Percentiles rank a stretch among this genome's conserved stretches.
These are phyloP conservation scores for Vachellia pachyceras DNA, from an alignment of 306 rosid species.

Conservation along the genomic window DNA sequence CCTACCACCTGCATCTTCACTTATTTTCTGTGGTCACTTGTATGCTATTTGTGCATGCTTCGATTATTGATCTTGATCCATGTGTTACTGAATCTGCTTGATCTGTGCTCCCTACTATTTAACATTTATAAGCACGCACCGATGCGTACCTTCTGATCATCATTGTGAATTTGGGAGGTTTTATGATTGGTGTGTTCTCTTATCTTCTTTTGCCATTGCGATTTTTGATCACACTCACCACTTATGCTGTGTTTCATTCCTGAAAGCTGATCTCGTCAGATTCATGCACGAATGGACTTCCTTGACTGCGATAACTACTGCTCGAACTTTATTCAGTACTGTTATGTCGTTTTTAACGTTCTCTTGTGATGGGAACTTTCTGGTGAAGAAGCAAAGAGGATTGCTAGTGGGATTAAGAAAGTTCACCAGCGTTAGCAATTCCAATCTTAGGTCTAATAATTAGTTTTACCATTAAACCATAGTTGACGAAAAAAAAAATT, in stretches of 20 bases:
- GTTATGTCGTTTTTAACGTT: background rate
- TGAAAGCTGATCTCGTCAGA: conserved; percentile 27
- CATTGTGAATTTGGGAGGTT: background rate
- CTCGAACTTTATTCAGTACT: background rate
- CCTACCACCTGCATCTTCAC: conserved; percentile 13
- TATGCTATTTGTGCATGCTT: background rate
- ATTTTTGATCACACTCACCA: background rate
- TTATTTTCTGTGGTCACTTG: background rate
- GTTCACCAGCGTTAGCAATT: conserved; percentile 1
- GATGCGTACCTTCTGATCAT: background rate
- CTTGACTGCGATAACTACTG: background rate
- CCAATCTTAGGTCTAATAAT: background rate
- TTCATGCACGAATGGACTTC: background rate
- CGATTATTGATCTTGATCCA: conserved; percentile 44
- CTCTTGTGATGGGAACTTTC: background rate
- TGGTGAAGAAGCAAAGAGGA: background rate
- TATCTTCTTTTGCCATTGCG: background rate
- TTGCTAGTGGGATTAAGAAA: background rate
- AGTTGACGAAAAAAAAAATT: background rate
- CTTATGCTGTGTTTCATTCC: background rate
- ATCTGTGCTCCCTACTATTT: conserved; percentile 28
- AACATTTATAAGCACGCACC: background rate
- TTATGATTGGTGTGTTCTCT: background rate
- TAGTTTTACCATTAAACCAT: background rate
- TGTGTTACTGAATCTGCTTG: conserved; percentile 33